phyloP scores from a whole-genome alignment of 257 asterid species.

The Penstemon barbatus region DNA sequence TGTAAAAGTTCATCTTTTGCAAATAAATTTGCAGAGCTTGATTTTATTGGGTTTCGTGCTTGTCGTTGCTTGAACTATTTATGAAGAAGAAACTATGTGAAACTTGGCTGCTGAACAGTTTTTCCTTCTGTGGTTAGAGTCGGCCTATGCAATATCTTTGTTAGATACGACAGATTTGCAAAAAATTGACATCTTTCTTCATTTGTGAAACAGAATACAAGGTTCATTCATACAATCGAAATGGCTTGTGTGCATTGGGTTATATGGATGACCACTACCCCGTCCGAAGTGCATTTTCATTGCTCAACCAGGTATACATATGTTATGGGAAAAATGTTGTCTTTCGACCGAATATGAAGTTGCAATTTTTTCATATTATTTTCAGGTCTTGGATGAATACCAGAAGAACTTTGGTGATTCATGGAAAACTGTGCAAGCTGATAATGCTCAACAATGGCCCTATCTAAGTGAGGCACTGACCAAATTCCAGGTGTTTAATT shows the following conservation, averaged over 20 bases:
- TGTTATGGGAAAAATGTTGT: neutral
- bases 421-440: conserved; percentile 69
- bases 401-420: conserved; percentile 82
- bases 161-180: neutral
- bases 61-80: neutral
- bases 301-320: conserved; percentile 69
- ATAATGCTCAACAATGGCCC: conserved; percentile 72
- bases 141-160: neutral
- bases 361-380: conserved; percentile 8
- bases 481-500: conserved; percentile 50
- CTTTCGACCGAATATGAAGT: neutral
- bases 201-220: conserved; percentile 58
- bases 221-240: conserved; percentile 77
- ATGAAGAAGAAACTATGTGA: neutral
- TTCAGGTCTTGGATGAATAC: conserved; percentile 84
- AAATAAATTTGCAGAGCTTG: neutral
- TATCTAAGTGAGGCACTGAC: conserved; percentile 65
- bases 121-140: neutral
- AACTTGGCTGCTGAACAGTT: neutral
- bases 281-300: conserved; percentile 87
- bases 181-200: neutral
- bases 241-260: conserved; percentile 82
- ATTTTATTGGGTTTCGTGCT: neutral
- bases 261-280: conserved; percentile 96
- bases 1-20: neutral